These are phyloP conservation scores for Mycena leptocephala DNA, from an alignment of 768 basidiomycete genomes.

Conservation along the genomic window DNA sequence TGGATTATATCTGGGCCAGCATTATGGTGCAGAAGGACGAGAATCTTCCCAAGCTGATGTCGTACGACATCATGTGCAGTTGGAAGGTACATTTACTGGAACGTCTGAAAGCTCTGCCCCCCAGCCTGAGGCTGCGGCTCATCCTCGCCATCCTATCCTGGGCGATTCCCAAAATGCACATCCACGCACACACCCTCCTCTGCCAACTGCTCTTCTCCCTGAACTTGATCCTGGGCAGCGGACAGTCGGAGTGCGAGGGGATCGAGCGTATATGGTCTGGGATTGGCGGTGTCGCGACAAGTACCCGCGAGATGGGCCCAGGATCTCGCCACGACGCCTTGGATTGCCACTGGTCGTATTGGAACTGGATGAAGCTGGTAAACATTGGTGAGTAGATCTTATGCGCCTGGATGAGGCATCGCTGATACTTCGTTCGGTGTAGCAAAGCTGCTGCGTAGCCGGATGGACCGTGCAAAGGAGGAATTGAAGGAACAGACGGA, in stretches of 20 bases:
- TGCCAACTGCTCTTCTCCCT: background rate
- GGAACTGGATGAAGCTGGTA: constrained; percentile 46
- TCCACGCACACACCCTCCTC: background rate
- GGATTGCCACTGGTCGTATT: constrained; percentile 44
- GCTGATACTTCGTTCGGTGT: background rate
- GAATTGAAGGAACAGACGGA: too few species aligned
- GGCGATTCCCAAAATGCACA: background rate
- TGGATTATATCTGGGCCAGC: too few species aligned
- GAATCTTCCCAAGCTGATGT: too few species aligned
- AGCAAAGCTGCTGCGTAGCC: background rate
- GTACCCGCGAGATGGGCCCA: background rate
- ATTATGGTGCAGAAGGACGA: too few species aligned
- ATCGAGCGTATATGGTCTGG: background rate
- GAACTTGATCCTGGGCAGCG: background rate
- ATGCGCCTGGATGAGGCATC: background rate
- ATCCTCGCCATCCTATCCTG: background rate
- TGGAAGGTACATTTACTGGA: too few species aligned
- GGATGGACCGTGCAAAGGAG: background rate
- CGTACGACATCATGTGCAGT: too few species aligned
- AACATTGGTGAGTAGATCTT: constrained; percentile 43
- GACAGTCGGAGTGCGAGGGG: background rate
- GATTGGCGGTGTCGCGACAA: background rate
- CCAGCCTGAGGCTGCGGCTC: too few species aligned
- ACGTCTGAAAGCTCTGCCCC: too few species aligned
- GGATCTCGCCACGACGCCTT: constrained; percentile 38